phyloP scores from a whole-genome alignment of 176 grass and related monocot genomes.

The Tillandsia fasciculata region DNA sequence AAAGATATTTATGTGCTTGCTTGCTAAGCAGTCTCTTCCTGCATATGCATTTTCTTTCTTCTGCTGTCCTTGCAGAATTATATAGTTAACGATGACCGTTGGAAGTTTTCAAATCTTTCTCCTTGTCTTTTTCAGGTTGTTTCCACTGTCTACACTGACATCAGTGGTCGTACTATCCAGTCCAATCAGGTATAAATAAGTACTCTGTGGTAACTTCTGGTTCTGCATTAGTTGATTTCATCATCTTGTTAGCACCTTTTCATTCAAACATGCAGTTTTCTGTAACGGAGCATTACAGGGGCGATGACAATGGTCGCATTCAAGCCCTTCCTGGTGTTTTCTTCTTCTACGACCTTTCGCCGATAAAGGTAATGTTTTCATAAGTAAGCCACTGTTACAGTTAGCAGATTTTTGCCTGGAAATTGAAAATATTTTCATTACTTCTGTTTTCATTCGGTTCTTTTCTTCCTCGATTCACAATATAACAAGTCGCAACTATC shows the following conservation, averaged over 20 bases:
- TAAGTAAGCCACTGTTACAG: neutral
- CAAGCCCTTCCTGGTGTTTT: constrained; percentile 89
- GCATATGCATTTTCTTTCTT: neutral
- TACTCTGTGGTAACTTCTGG: neutral
- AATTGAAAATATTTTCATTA: too few species aligned
- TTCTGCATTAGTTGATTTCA: constrained; percentile 7
- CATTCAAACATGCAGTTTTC: constrained; percentile 57
- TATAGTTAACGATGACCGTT: neutral
- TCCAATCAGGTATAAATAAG: constrained; percentile 65
- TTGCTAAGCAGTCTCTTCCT: neutral
- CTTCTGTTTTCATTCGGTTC: too few species aligned
- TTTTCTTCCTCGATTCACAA: too few species aligned
- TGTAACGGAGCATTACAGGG: constrained; percentile 91
- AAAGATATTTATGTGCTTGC: neutral
- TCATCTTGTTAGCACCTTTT: constrained; percentile 11
- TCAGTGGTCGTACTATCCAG: constrained; percentile 77
- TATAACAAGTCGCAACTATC: too few species aligned
- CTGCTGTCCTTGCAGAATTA: neutral
- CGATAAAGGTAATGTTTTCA: constrained; percentile 65
- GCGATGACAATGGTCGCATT: constrained; percentile 56
- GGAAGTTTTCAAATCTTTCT: constrained; percentile 6
- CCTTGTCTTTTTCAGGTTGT: constrained; percentile 57
- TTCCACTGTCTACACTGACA: constrained; percentile 74
- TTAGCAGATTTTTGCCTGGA: neutral
- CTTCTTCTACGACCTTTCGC: constrained; percentile 98